Evolutionary conservation across 164 flowering plant genomes (phyloP).

Genomic region (Buxus sempervirens): DNA sequence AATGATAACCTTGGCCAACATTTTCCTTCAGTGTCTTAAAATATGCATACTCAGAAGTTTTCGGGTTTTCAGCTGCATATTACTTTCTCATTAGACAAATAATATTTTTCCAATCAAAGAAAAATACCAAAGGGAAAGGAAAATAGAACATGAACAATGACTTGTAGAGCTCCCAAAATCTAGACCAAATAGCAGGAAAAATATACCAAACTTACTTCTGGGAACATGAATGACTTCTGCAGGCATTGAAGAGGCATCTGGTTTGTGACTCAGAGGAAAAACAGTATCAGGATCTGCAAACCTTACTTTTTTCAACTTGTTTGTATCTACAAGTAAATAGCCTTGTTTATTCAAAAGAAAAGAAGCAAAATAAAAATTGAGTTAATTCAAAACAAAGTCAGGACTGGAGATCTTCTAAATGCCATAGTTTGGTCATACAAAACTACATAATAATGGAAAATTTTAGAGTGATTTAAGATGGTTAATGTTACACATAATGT

Average conservation of each 20-base stretch:
- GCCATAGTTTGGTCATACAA: background rate
- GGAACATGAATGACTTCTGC: constrained; percentile 14
- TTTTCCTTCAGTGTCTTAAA: constrained; percentile 52
- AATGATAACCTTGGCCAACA: constrained; percentile 16
- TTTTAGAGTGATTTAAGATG: background rate
- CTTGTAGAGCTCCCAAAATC: background rate
- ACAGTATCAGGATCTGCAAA: constrained; percentile 21
- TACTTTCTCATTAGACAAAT: constrained; percentile 8
- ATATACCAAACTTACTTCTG: constrained; percentile 23
- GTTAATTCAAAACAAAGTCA: background rate
- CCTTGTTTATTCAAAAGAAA: background rate
- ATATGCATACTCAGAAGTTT: constrained; percentile 73
- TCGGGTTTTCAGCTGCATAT: constrained; percentile 47
- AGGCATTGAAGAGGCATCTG: constrained; percentile 15
- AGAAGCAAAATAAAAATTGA: background rate
- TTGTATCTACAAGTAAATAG: constrained; percentile 24
- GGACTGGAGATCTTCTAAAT: background rate
- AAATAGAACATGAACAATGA: background rate
- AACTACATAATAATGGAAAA: too few species aligned
- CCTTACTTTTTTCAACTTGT: constrained; percentile 27
- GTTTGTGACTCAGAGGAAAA: constrained; percentile 9
- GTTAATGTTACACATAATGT: background rate
- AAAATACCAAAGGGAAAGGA: background rate
- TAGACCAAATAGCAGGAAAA: background rate
- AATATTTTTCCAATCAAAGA: background rate